A percentile compares a stretch with the other conserved stretches of the same genome.
phyloP scores from a whole-genome alignment of 169 alveolate genomes.

The Plasmodium ovale region DNA sequence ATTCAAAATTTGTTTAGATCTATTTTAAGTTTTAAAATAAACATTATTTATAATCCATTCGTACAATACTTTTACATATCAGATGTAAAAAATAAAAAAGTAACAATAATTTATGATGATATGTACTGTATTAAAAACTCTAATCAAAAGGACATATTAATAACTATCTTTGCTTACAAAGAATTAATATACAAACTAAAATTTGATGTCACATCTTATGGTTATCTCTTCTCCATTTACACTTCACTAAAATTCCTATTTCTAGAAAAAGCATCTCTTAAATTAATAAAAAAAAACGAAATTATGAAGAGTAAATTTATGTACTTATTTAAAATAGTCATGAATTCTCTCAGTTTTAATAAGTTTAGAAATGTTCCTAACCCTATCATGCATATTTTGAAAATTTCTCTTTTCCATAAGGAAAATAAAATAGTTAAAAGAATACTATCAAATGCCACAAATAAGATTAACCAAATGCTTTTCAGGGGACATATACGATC shows the following conservation, averaged over 20 bases:
- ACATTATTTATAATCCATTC: conserved; percentile 23
- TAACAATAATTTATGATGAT: conserved; percentile 14
- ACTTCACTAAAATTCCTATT: conserved; percentile 30
- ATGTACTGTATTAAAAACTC: conserved; percentile 10
- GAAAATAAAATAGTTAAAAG: conserved; percentile 15
- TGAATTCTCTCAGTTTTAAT: conserved; percentile 15
- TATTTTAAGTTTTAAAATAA: conserved; percentile 44
- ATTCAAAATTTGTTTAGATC: conserved; percentile 47
- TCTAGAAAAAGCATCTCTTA: conserved; percentile 10
- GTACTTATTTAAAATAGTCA: conserved; percentile 15
- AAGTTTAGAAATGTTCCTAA: conserved; percentile 3
- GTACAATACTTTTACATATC: conserved; percentile 5
- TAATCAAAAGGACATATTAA: background rate
- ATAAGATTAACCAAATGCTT: conserved; percentile 9
- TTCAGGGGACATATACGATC: conserved; percentile 22
- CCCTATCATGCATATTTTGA: conserved; percentile 18
- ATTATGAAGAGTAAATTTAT: conserved; percentile 28
- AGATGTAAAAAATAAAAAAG: conserved; percentile 12
- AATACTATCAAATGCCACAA: conserved; percentile 19
- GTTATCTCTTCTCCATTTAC: conserved; percentile 24
- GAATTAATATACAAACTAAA: conserved; percentile 26
- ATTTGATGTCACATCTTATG: conserved; percentile 12
- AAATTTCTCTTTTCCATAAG: background rate
- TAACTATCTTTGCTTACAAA: conserved; percentile 23
- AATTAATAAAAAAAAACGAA: conserved; percentile 12